These are phyloP conservation scores for Halenospora varia DNA, from an alignment of 495 filamentous ascomycete species.

Conservation along the genomic window DNA sequence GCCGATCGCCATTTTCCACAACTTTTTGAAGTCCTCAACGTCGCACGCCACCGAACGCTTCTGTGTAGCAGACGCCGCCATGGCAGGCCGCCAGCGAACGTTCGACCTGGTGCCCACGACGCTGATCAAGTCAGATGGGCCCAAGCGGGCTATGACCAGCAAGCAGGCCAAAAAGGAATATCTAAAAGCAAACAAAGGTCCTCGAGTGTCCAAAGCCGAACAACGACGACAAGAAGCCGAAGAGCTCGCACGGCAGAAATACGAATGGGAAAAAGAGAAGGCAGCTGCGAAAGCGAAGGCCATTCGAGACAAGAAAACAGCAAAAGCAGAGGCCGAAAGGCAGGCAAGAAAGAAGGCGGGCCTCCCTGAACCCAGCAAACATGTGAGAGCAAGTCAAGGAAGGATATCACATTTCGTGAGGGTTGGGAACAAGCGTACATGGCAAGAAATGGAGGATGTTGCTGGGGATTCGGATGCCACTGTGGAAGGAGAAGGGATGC, in stretches of 20 bases:
- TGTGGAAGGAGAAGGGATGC: not conserved
- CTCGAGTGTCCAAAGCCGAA: conserved; percentile 15
- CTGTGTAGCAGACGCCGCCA: conserved; percentile 23
- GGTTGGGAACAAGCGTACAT: conserved; percentile 10
- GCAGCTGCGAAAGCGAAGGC: conserved; percentile 36
- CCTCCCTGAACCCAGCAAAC: conserved; percentile 37
- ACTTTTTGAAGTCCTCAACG: not conserved
- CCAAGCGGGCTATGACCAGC: conserved; percentile 43
- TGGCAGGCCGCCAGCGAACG: conserved; percentile 36
- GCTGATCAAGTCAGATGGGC: conserved; percentile 17
- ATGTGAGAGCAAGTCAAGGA: conserved; percentile 44
- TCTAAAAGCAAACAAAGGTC: conserved; percentile 35
- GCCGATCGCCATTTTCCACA: not conserved
- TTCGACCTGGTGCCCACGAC: conserved; percentile 40
- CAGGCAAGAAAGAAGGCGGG: conserved; percentile 40
- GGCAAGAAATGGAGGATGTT: conserved; percentile 18
- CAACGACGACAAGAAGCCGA: conserved; percentile 18
- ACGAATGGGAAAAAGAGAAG: conserved; percentile 42
- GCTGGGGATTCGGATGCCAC: conserved; percentile 12
- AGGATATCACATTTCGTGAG: conserved; percentile 40
- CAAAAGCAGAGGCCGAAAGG: conserved; percentile 38
- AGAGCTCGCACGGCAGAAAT: conserved; percentile 21
- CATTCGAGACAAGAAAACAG: conserved; percentile 40
- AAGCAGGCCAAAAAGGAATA: conserved; percentile 37
- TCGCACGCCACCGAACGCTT: not conserved